These are phyloP conservation scores for Elsinoe perseae DNA, from an alignment of 2,329 filamentous ascomycete genomes.

Conservation along the genomic window DNA sequence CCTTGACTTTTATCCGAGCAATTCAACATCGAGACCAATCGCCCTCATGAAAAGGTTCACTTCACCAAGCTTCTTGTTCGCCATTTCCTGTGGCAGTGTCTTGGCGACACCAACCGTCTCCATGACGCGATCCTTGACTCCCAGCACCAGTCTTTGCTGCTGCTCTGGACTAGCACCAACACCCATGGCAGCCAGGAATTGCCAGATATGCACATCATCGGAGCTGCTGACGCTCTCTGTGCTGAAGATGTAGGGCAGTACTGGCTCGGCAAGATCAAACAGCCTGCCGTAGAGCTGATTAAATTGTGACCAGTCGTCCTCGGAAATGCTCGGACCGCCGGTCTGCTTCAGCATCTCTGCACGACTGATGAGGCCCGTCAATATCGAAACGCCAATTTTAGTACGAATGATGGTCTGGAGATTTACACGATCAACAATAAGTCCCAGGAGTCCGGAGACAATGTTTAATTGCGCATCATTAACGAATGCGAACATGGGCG, in stretches of 20 bases:
- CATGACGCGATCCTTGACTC: constrained; percentile 96
- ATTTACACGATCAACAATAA: constrained; percentile 74
- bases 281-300: constrained; percentile 73
- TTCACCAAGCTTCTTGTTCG: constrained; percentile 72
- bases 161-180: constrained; percentile 90
- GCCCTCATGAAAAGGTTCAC: constrained; percentile 98
- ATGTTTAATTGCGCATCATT: constrained; percentile 86
- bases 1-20: constrained; percentile 46
- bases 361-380: constrained; percentile 90
- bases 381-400: constrained; percentile 76
- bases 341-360: constrained; percentile 87
- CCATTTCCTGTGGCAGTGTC: constrained; percentile 80
- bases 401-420: constrained; percentile 78
- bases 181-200: constrained; percentile 90
- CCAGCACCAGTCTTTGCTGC: constrained; percentile 86
- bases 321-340: constrained; percentile 55
- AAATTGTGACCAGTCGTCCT: constrained; percentile 76
- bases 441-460: constrained; percentile 77
- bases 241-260: constrained; percentile 79
- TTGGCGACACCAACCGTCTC: constrained; percentile 86
- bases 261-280: constrained; percentile 80
- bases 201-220: constrained; percentile 96
- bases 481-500: constrained; percentile 79
- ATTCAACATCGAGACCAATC: constrained; percentile 93
- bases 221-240: constrained; percentile 66